Conservation (phyloP, 2,329 filamentous ascomycete species). For the Boeremia exigua region DNA sequence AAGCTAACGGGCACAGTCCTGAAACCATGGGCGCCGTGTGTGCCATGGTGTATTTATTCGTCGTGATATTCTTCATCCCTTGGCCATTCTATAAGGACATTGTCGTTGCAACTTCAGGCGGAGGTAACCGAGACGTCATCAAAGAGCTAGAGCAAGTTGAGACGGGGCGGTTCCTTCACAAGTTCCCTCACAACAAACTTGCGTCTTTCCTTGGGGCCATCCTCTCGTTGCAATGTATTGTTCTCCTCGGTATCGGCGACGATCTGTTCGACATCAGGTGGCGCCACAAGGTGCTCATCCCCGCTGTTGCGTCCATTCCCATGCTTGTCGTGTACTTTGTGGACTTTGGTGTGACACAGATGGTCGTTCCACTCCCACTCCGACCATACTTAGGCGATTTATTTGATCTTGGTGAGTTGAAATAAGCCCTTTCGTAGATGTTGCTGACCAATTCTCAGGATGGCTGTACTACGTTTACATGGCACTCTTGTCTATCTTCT, state of each 20-base stretch:
- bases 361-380: slow-evolving; percentile 87
- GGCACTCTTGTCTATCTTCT: slow-evolving; percentile 95
- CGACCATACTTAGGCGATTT: slow-evolving; percentile 84
- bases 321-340: slow-evolving; percentile 97
- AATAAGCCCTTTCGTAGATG: not conserved
- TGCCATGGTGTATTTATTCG: slow-evolving; percentile 88
- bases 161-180: slow-evolving; percentile 83
- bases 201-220: slow-evolving; percentile 94
- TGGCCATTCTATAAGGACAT: slow-evolving; percentile 99
- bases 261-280: slow-evolving; percentile 98
- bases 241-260: slow-evolving; percentile 90
- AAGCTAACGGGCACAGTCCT: slow-evolving; percentile 60
- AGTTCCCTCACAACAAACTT: slow-evolving; percentile 95
- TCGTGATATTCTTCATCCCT: slow-evolving; percentile 89
- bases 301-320: slow-evolving; percentile 89
- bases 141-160: slow-evolving; percentile 75
- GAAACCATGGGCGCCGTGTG: slow-evolving; percentile 97
- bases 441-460: slow-evolving; percentile 41
- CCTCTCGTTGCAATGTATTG: slow-evolving; percentile 87
- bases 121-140: slow-evolving; percentile 88
- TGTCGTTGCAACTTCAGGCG: slow-evolving; percentile 90
- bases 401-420: slow-evolving; percentile 69
- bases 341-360: slow-evolving; percentile 95
- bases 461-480: slow-evolving; percentile 91
- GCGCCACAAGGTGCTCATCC: slow-evolving; percentile 98